Evolutionary conservation across 441 rosid species (phyloP), one percentile per base, ranked within the genome.

Genomic region (Arabidopsis lyrata): DNA sequence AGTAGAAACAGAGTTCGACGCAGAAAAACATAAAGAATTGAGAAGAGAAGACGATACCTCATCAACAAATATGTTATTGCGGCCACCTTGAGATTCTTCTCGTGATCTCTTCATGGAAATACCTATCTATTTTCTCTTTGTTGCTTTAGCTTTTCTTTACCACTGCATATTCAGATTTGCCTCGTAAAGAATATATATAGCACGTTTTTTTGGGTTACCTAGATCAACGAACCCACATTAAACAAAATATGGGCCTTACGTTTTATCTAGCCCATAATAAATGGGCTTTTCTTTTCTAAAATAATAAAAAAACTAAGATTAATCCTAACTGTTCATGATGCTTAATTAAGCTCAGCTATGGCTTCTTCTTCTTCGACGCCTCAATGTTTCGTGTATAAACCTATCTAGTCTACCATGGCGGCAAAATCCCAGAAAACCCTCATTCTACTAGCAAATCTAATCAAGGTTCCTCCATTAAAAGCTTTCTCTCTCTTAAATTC

Each of bases 391-490:
- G n/a, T n/a, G n/a, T n/a, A n/a, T 20, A 60, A 45, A 32, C 22
- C n/a, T n/a, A n/a, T n/a, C n/a, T n/a, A n/a, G n/a, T n/a, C n/a
- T n/a, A n/a, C 47, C 6, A 84, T 81, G 87, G 50, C 77, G 10
- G 63, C 41, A 9, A 81, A 66, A 66, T n/a, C 64, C 8, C 81
- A 34, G 13, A 84, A 80, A 78, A 65, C 83, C 8, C 77, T 81
- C 8, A 0, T 45, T 22, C 56, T 83, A 13, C 53, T 85, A n/a
- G 68, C 85, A n/a, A 83, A 77, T 55, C 53, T 92, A 82, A 78
- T 73, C 78, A 88, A 90, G 72, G 53, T 49, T 70, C 95, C 85
- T 35, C 92, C 95, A 3, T 48, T 78, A 0, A 78, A 76, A 54
- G 85, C 86, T 10, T 81, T 73, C 58, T 78, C 80, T 8, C 63